Evolutionary conservation across 2,329 filamentous ascomycete species (phyloP), one percentile per base, ranked within the genome.

Genomic region (Curvularia spicifera): DNA sequence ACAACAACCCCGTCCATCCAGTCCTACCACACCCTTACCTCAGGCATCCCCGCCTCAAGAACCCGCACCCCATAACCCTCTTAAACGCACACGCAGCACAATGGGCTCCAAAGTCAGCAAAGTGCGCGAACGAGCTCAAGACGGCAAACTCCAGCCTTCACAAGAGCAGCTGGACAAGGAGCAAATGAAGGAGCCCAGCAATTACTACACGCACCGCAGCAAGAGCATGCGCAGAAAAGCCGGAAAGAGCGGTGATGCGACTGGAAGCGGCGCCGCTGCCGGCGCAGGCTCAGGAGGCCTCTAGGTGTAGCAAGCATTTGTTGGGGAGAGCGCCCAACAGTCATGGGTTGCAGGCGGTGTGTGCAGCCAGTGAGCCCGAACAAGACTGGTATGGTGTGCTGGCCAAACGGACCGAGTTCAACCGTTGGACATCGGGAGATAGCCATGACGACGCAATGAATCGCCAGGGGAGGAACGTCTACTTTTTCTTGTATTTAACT

Each of bases 221-320:
- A 74, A 74, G 64, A 72, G 68, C 26, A 72, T 73, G 70, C 59
- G 72, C 6, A 55, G 66, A 51, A 75, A 75, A 62, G 72, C 71
- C 8, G 70, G 65, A n/a, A 67, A 66, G 44, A 51, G 40, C 24
- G 60, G 57, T 3, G 50, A 42, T 28, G 40, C 31, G 4, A n/a
- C 56, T 13, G 60, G 54, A 9, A 49, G 58, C 28, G 60, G 54
- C 9, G 47, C 57, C 28, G 61, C 44, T 15, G 67, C 51, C n/a
- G 57, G 51, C 45, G 43, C 47, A 3, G 56, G 51, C 29, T 31
- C 29, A 13, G 29, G 29, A 31, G 55, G 61, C n/a, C 40, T 43
- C 22, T 43, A 26, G 7, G 37, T 7, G n/a, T 20, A 40, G 37
- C n/a, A 18, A 4, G 7, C n/a, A 6, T 18, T 42, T 42, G 18